phyloP scores from a whole-genome alignment of 2,329 filamentous ascomycete genomes.

The Microascus cirrosus region DNA sequence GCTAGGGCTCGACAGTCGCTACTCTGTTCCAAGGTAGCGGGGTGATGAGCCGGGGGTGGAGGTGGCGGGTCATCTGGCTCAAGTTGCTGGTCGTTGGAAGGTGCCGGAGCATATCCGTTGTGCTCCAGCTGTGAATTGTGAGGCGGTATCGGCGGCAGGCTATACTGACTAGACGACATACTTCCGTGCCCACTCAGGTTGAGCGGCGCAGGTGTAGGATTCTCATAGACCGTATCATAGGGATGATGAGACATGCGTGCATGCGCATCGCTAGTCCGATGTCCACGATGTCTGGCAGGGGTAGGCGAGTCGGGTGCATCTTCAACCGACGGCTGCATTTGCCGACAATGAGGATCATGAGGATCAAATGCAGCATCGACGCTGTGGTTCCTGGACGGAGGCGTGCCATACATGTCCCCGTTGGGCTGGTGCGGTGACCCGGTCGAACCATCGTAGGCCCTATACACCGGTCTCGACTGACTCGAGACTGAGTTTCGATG shows the following conservation, averaged over 20 bases:
- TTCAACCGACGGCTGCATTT: constrained; percentile 53
- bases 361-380: constrained; percentile 36
- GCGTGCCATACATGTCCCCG: constrained; percentile 18
- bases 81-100: not conserved
- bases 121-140: constrained; percentile 1
- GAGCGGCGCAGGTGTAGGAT: constrained; percentile 31
- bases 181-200: constrained; percentile 25
- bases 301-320: constrained; percentile 44
- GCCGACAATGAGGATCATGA: constrained; percentile 33
- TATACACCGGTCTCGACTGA: constrained; percentile 43
- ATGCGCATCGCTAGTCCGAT: not conserved
- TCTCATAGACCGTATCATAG: constrained; percentile 24
- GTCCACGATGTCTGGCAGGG: not conserved
- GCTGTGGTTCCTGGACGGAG: constrained; percentile 34
- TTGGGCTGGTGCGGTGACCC: not conserved
- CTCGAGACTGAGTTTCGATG: constrained; percentile 34
- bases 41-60: not conserved
- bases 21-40: not conserved
- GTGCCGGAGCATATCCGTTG: not conserved
- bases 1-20: not conserved
- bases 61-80: not conserved
- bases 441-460: constrained; percentile 30
- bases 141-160: not conserved
- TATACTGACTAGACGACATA: constrained; percentile 15
- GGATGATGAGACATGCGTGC: not conserved